phyloP scores from a whole-genome alignment of 352 stramenopile genomes.

The Blastocystis sp. region DNA sequence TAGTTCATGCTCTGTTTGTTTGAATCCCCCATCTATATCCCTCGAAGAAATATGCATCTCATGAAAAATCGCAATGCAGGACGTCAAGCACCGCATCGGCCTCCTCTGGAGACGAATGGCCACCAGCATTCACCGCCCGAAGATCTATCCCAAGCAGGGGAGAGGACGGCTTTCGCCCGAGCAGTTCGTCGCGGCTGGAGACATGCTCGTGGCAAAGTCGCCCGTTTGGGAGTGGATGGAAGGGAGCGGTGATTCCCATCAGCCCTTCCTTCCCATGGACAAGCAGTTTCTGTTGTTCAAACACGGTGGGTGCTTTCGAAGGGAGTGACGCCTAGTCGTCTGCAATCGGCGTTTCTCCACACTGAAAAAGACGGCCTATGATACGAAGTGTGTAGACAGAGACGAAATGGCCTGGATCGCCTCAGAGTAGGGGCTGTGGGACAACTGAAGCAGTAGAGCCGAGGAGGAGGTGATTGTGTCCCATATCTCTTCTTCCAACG shows the following conservation, averaged over 20 bases:
- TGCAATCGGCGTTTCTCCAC: not conserved
- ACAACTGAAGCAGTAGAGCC: not conserved
- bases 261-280: conserved; percentile 78
- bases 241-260: conserved; percentile 75
- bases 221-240: conserved; percentile 70
- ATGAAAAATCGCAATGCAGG: conserved; percentile 12
- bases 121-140: not conserved
- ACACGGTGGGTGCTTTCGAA: conserved; percentile 67
- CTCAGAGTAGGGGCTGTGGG: not conserved
- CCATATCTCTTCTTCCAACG: not conserved
- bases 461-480: not conserved
- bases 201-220: conserved; percentile 11
- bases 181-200: conserved; percentile 11
- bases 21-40: not conserved
- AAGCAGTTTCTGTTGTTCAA: conserved; percentile 83
- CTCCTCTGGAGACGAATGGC: not conserved
- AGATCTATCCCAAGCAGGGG: not conserved
- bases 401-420: not conserved
- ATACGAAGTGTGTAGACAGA: not conserved
- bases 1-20: not conserved
- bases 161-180: not conserved
- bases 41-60: not conserved
- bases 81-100: not conserved
- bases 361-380: not conserved
- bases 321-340: not conserved